Conservation (phyloP, 257 asterid species). For the Plectranthus barbatus region DNA sequence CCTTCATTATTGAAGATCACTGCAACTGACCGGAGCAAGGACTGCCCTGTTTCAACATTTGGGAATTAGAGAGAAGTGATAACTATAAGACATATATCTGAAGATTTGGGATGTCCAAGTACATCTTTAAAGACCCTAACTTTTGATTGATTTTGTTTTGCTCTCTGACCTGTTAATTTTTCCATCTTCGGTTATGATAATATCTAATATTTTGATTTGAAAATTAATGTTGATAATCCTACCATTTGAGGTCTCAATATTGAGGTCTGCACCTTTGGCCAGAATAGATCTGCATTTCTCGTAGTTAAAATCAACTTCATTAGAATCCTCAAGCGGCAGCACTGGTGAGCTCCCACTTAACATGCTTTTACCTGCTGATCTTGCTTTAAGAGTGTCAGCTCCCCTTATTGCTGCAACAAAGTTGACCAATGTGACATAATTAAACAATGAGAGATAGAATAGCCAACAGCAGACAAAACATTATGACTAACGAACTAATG, state of each 20-base stretch:
- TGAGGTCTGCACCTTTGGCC: constrained; percentile 61
- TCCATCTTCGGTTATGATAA: not conserved
- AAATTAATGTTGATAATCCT: constrained; percentile 5
- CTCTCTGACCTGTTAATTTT: not conserved
- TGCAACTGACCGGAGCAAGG: constrained; percentile 46
- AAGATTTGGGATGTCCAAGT: not conserved
- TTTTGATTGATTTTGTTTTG: not conserved
- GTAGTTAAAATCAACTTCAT: constrained; percentile 45
- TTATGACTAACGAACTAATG: not conserved
- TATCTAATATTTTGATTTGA: not conserved
- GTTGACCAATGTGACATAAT: not conserved
- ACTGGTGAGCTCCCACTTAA: constrained; percentile 59
- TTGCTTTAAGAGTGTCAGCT: constrained; percentile 69
- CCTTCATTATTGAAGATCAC: constrained; percentile 53
- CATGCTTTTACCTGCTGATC: constrained; percentile 51
- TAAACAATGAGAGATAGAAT: not conserved
- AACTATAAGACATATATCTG: not conserved
- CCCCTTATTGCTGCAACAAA: constrained; percentile 71
- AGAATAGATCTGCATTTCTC: constrained; percentile 57
- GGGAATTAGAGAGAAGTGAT: not conserved
- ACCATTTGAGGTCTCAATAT: constrained; percentile 64
- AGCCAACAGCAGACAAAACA: not conserved
- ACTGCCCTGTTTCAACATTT: constrained; percentile 46
- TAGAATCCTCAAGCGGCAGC: constrained; percentile 52
- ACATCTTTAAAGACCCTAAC: not conserved